Base-by-base conservation (phyloP, 352 stramenopile species). In the Blastocystis sp. region DNA sequence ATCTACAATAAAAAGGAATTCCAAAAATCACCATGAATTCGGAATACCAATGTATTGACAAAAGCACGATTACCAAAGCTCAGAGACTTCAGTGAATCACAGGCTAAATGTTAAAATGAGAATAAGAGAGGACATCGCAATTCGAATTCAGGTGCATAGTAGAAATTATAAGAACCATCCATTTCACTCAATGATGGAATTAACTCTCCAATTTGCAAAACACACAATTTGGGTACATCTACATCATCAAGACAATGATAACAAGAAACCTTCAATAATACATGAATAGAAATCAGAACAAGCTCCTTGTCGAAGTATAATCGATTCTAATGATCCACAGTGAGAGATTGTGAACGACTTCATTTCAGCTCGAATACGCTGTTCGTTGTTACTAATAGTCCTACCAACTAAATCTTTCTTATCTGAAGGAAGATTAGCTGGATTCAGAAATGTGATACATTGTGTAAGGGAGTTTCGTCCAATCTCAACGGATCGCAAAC, bases 211-310 rank as follows among this genome's bases (percentile, higher is more conserved):
- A 83, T 83, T 24, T 66, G n/a, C 16, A 83, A 43, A 37, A 42
- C 46, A 42, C 46, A 49, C 49, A 83, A 46, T 16, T 83, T 35
- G 19, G 71, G 71, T 7, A 83, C 49, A 14, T 83, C 52, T 83
- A 77, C 7, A n/a, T 6, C 24, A 21, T 77, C 6, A 77, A 42
- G 2, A 0, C 5, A 21, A 35, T 54, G 1, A 21, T 0, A 12
- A 5, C 12, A 6, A 19, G 4, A 0, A 42, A 77, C 65, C 65
- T 12, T 83, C 71, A 43, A 83, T 49, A 21, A 43, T 46, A n/a
- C 27, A 83, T 3, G 27, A n/a, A 24, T 65, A 83, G 32, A 83
- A 83, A 54, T 83, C 71, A 1, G 71, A 83, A 27, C 71, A 83
- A 5, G 52, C 71, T 12, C 51, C 51, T 24, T 42, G 49, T 29